phyloP scores from a whole-genome alignment of 2,329 filamentous ascomycete species.

The Fusarium ramigenum region DNA sequence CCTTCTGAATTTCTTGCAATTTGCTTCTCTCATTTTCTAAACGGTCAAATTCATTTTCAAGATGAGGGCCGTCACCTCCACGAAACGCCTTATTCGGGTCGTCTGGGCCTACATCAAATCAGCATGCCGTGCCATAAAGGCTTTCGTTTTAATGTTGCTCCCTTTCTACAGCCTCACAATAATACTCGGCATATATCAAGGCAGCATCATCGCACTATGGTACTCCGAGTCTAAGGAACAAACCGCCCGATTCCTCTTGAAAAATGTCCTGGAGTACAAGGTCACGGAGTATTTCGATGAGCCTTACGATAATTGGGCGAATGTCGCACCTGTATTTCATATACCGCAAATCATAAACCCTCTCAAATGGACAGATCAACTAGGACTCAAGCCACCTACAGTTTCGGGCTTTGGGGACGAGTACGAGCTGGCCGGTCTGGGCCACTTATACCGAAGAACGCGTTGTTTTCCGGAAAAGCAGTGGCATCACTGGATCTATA shows the following conservation, averaged over 20 bases:
- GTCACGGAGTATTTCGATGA: neutral
- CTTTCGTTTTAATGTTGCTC: neutral
- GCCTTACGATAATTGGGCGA: neutral
- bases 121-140: neutral
- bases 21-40: neutral
- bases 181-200: neutral
- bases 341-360: neutral
- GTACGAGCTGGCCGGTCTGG: fast-evolving
- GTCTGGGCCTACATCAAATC: neutral
- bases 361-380: neutral
- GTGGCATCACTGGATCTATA: neutral
- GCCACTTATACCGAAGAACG: neutral
- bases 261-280: neutral
- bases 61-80: neutral
- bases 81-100: neutral
- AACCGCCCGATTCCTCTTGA: neutral
- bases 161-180: neutral
- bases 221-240: neutral
- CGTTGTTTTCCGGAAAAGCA: fast-evolving
- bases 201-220: neutral
- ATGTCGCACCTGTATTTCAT: neutral
- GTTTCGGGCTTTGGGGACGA: fast-evolving
- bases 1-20: fast-evolving
- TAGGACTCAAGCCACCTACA: neutral
- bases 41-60: fast-evolving